phyloP scores from a whole-genome alignment of 2,329 filamentous ascomycete genomes.

The Albifimbria verrucaria region DNA sequence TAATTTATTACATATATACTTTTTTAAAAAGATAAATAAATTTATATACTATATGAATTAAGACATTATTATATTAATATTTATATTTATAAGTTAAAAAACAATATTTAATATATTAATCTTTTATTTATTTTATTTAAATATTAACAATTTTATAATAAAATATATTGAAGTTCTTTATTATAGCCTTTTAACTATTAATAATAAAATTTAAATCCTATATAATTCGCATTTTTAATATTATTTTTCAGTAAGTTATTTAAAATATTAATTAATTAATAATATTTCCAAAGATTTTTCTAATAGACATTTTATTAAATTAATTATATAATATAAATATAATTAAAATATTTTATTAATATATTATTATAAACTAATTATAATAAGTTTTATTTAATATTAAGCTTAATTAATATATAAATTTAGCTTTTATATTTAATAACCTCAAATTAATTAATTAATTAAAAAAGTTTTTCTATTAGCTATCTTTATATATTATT shows the following conservation, averaged over 20 bases:
- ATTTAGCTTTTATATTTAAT: background rate
- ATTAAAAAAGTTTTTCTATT: background rate
- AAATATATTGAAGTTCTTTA: constrained; percentile 1
- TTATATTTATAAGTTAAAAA: no score
- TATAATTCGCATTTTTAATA: background rate
- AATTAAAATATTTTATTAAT: background rate
- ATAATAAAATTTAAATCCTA: background rate
- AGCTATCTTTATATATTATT: background rate
- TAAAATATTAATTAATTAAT: background rate
- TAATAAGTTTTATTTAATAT: background rate
- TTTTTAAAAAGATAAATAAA: no score
- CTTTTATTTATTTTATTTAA: constrained; percentile 1
- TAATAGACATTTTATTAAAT: background rate
- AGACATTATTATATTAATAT: no score
- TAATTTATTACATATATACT: no score
- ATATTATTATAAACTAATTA: background rate
- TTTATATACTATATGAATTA: no score
- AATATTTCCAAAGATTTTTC: background rate
- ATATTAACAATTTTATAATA: background rate
- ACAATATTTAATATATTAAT: background rate
- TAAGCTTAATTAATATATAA: background rate
- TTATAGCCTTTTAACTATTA: background rate
- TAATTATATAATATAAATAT: background rate
- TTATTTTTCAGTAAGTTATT: background rate
- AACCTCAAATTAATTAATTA: background rate